Base-by-base conservation (phyloP, 805 yeast species). In the Myxozyma udenii region DNA sequence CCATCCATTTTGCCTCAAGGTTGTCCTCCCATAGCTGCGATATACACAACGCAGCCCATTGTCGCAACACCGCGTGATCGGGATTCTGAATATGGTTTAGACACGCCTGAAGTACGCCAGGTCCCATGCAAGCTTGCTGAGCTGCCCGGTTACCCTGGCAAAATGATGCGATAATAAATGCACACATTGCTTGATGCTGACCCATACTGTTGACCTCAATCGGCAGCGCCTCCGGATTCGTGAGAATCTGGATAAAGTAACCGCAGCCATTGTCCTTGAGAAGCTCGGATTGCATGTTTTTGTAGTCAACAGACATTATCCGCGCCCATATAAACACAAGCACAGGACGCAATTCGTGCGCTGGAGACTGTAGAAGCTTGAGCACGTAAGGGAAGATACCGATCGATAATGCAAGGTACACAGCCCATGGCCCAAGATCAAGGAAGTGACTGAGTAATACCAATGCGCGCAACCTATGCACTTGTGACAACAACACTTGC, bases 361-460 rank as follows among this genome's bases (percentile, higher is more conserved):
- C 96, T 0, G 98, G 98, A 53, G 95, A 84, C 66, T 91, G 98
- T 30, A 93, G 71, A 21, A 93, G 75, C 62, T 90, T 88, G 48
- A 91, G 73, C 28, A 93, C 95, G 65, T 93, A 93, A 0, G 98
- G 98, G 68, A 91, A 93, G 26, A 93, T 91, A 21, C 98, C 98
- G 58, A 93, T 90, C 5, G 96, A 87, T 28, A 93, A 71, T 0
- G 97, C 95, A 26, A 90, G 72, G 62, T 89, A 87, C 0, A 93
- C 98, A 0, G 98, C 98, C 95, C 96, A 88, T 0, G 98, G 96
- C 0, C 98, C 98, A 33, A 93, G 71, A 68, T 93, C 98, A 39
- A 93, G 73, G 65, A 91, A 93, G 61, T 87, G 79, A 3, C 95
- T 84, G 11, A 93, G 74, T 50, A 93, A 67, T 33, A 87, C 86